Percentiles rank a stretch among this genome's conserved stretches.
phyloP scores from a whole-genome alignment of 2,329 filamentous ascomycete genomes.

The Aspergillus sp. region DNA sequence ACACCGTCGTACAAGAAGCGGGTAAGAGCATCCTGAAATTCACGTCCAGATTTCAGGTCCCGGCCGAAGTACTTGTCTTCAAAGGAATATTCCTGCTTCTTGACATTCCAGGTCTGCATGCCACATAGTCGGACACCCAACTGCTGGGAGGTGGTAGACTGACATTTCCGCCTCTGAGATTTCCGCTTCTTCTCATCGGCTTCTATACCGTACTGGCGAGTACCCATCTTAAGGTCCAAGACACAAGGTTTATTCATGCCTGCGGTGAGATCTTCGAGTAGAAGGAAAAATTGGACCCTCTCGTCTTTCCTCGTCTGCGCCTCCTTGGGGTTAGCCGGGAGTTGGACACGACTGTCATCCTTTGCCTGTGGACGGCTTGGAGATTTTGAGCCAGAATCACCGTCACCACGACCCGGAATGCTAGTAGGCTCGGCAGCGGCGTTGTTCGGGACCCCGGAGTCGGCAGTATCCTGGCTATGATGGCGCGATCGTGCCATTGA shows the following conservation, averaged over 20 bases:
- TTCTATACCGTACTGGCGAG: conserved; percentile 91
- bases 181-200: conserved; percentile 87
- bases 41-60: conserved; percentile 76
- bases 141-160: conserved; percentile 83
- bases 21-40: conserved; percentile 85
- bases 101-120: conserved; percentile 91
- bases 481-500: conserved; percentile 11
- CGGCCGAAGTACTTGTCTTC: conserved; percentile 98
- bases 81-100: conserved; percentile 82
- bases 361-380: conserved; percentile 8
- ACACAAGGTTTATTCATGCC: conserved; percentile 97
- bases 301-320: conserved; percentile 55
- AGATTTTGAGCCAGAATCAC: conserved; percentile 4
- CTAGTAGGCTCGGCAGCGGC: neutral
- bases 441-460: conserved; percentile 12
- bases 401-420: neutral
- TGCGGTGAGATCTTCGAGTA: conserved; percentile 91
- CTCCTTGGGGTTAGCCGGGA: conserved; percentile 72
- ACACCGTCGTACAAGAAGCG: conserved; percentile 89
- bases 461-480: conserved; percentile 9
- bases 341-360: conserved; percentile 28
- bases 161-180: conserved; percentile 90
- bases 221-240: conserved; percentile 98
- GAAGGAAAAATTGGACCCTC: conserved; percentile 85
- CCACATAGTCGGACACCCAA: conserved; percentile 92